These are phyloP conservation scores for Pyrrhoderma lamaoense DNA, from an alignment of 1,284 basidiomycete species.

Conservation along the genomic window DNA sequence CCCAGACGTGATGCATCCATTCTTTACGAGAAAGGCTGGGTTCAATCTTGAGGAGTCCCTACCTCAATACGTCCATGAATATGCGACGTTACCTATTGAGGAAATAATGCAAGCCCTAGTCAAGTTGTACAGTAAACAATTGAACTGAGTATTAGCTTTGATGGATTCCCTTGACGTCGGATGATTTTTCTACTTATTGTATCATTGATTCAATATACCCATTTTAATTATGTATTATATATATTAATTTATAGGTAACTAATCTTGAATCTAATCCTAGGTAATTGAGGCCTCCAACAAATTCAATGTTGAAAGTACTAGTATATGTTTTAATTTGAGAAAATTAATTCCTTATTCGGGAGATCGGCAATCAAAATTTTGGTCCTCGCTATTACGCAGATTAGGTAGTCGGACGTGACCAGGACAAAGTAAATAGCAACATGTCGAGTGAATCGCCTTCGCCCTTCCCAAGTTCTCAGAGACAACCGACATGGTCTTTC, in stretches of 20 bases:
- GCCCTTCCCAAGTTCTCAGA: slow-evolving; percentile 1
- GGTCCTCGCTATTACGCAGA: no score
- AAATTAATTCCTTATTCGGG: no score
- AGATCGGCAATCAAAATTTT: no score
- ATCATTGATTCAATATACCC: neutral
- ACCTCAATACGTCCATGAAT: slow-evolving; percentile 82
- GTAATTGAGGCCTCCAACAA: no score
- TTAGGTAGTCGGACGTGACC: slow-evolving; percentile 11
- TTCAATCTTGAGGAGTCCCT: slow-evolving; percentile 74
- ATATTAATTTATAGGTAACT: no score
- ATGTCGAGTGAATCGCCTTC: slow-evolving; percentile 10
- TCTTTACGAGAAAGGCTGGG: slow-evolving; percentile 78
- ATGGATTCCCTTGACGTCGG: neutral
- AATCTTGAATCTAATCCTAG: no score
- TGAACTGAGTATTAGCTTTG: slow-evolving; percentile 29
- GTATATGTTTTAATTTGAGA: no score
- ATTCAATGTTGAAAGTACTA: no score
- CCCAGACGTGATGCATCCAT: slow-evolving; percentile 80
- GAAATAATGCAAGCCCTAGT: slow-evolving; percentile 79
- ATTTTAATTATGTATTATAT: no score
- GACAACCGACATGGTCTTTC: slow-evolving; percentile 11
- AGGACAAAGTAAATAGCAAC: slow-evolving; percentile 7
- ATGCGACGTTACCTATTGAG: slow-evolving; percentile 76
- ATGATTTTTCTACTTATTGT: neutral
- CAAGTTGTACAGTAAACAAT: slow-evolving; percentile 74